phyloP scores from a whole-genome alignment of 345 rosid species.

The Balakata baccata region DNA sequence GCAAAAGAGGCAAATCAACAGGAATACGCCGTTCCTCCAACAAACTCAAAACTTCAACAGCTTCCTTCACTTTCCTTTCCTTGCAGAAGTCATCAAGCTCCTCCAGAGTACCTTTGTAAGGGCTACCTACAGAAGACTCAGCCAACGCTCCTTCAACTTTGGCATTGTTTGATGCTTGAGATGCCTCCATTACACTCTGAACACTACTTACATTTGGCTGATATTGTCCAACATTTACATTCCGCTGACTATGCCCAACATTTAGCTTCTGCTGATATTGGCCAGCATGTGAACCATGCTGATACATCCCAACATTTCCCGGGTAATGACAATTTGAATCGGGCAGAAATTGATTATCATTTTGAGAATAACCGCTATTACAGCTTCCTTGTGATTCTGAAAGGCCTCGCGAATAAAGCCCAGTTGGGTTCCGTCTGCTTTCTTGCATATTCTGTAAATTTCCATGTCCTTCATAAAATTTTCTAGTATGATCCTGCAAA shows the following conservation, averaged over 20 bases:
- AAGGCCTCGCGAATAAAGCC: constrained; percentile 21
- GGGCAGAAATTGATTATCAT: constrained; percentile 17
- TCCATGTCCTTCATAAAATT: constrained; percentile 21
- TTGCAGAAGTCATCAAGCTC: constrained; percentile 53
- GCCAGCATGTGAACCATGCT: constrained; percentile 9
- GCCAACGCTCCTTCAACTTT: constrained; percentile 22
- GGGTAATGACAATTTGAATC: background rate
- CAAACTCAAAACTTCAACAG: constrained; percentile 40
- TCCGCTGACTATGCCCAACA: constrained; percentile 12
- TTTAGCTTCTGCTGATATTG: constrained; percentile 18
- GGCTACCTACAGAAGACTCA: constrained; percentile 23
- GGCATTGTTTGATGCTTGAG: constrained; percentile 15
- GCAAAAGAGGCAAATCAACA: constrained; percentile 46
- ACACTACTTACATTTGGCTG: background rate
- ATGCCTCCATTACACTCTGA: constrained; percentile 3
- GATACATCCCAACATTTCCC: background rate
- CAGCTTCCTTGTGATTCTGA: constrained; percentile 13
- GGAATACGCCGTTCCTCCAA: constrained; percentile 37
- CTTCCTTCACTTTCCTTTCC: constrained; percentile 59
- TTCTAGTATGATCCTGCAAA: constrained; percentile 12
- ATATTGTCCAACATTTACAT: constrained; percentile 18
- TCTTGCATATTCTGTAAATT: constrained; percentile 10
- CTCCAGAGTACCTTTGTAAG: constrained; percentile 26
- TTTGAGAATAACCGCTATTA: constrained; percentile 17
- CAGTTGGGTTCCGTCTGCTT: background rate